These are phyloP conservation scores for Lichenothelia convexa DNA, from an alignment of 495 filamentous ascomycete genomes.

Conservation along the genomic window DNA sequence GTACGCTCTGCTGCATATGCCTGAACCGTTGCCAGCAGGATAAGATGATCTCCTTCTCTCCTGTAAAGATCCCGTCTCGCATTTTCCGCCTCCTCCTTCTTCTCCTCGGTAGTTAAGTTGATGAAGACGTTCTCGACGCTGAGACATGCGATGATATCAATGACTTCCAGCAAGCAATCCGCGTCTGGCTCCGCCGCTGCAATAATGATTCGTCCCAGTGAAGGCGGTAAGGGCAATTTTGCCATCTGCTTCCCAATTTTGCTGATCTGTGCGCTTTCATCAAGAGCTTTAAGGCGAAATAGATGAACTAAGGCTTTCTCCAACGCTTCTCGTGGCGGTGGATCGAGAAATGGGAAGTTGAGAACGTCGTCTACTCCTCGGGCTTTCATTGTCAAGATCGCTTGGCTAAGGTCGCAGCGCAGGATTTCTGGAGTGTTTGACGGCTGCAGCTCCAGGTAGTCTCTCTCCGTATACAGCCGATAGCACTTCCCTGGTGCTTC, in stretches of 20 bases:
- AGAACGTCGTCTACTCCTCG: constrained; percentile 69
- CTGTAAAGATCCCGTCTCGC: constrained; percentile 55
- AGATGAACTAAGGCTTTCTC: constrained; percentile 74
- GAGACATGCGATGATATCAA: constrained; percentile 81
- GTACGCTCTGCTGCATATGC: constrained; percentile 56
- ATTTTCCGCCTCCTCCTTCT: constrained; percentile 53
- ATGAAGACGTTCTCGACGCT: constrained; percentile 81
- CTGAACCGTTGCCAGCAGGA: constrained; percentile 66
- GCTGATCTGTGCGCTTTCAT: constrained; percentile 55
- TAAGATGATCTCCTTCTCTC: constrained; percentile 79
- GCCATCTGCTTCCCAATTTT: constrained; percentile 58
- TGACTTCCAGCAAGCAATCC: constrained; percentile 61
- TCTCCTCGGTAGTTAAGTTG: constrained; percentile 63
- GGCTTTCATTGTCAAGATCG: constrained; percentile 88
- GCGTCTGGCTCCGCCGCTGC: constrained; percentile 52
- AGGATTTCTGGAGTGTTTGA: constrained; percentile 77
- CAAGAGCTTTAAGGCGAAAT: constrained; percentile 55
- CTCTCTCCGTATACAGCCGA: constrained; percentile 70
- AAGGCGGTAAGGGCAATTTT: constrained; percentile 62
- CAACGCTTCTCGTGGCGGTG: constrained; percentile 56
- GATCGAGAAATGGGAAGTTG: constrained; percentile 70
- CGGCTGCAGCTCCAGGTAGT: constrained; percentile 51
- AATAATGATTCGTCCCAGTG: constrained; percentile 63
- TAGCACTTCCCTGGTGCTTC: constrained; percentile 83
- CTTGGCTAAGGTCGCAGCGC: constrained; percentile 66